Base-by-base conservation (phyloP, 2,329 filamentous ascomycete species). In the Alternaria metachromatica region DNA sequence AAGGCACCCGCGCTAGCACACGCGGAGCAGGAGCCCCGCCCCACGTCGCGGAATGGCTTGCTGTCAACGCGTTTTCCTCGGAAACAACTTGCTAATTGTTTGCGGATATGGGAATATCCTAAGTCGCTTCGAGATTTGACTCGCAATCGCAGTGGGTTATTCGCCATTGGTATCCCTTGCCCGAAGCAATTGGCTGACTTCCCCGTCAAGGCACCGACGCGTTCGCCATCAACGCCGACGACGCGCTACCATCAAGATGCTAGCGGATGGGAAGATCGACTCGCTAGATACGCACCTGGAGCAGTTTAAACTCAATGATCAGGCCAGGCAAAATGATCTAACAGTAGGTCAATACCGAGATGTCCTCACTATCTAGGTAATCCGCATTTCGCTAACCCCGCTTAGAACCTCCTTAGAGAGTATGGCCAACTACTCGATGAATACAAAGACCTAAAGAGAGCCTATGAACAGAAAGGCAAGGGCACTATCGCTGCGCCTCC, bases 371-470 rank as follows among this genome's bases (percentile, higher is more conserved):
- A 5, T n/a, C 2, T n/a, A n/a, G 8, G 15, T 12, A 30, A 13
- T n/a, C 41, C 15, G 33, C 13, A n/a, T 18, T 26, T 30, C 48
- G 44, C 66, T 74, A 56, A 73, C 51, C 30, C 15, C 12, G 46
- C 30, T 37, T 44, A 75, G 73, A 68, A 61, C 37, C 54, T 85
- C 2, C 68, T 85, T 5, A 67, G 76, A 12, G 78, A 81, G 37
- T 83, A 85, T 64, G 74, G 76, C 6, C 73, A 78, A 33, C 78
- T 89, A 7, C 76, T 89, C n/a, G 80, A 84, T 7, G 82, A 84
- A 62, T 88, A 89, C 76, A 85, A 81, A 61, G 80, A 81, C 0
- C 79, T 89, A 28, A 87, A 86, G 71, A 86, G 83, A 64, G 85
- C 88, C 64, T 87, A 85, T 58, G 87, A 88, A 66, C 85, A 88